These are phyloP conservation scores for Guadua angustifolia DNA, from an alignment of 176 grass and related monocot genomes.

Conservation along the genomic window DNA sequence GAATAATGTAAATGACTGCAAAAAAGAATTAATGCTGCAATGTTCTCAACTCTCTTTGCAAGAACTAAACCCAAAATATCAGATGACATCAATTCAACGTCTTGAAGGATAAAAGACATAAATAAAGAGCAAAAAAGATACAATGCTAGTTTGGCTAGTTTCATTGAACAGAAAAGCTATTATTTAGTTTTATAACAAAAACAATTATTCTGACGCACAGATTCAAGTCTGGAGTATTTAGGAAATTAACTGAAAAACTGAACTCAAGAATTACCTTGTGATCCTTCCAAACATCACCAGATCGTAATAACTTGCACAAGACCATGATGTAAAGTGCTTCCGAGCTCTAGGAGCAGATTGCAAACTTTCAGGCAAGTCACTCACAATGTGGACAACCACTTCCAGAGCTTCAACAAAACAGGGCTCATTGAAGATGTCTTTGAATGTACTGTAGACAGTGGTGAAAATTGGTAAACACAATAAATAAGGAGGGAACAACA, in stretches of 20 bases:
- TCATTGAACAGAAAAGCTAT: too few species aligned
- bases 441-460: slow-evolving; percentile 62
- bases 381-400: slow-evolving; percentile 71
- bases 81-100: too few species aligned
- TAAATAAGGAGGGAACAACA: slow-evolving; percentile 14
- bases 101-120: too few species aligned
- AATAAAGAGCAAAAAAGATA: too few species aligned
- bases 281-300: slow-evolving; percentile 80
- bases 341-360: slow-evolving; percentile 76
- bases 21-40: too few species aligned
- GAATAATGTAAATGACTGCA: too few species aligned
- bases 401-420: slow-evolving; percentile 81
- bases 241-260: not conserved
- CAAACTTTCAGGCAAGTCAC: slow-evolving; percentile 70
- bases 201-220: too few species aligned
- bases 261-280: slow-evolving; percentile 65
- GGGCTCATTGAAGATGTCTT: slow-evolving; percentile 83
- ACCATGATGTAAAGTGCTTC: slow-evolving; percentile 96
- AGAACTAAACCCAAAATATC: too few species aligned
- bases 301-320: slow-evolving; percentile 78
- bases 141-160: too few species aligned
- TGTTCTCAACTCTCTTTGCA: too few species aligned
- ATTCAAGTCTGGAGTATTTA: too few species aligned
- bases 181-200: too few species aligned
- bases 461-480: slow-evolving; percentile 19